Evolutionary conservation across 148 eudicot species (phyloP).

Genomic region (Diospyros kaki): DNA sequence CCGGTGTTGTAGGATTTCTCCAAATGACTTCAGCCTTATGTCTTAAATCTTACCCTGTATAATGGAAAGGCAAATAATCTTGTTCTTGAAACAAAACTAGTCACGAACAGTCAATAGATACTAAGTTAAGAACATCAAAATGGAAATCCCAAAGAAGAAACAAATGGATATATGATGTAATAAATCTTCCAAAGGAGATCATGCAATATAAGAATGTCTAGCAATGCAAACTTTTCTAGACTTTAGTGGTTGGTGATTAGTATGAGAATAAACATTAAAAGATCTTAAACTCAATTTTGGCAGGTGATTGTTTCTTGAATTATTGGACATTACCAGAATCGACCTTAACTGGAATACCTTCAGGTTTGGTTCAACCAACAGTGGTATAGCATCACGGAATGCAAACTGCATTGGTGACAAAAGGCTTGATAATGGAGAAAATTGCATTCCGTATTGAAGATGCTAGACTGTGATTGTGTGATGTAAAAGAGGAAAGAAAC

Average conservation of each 20-base stretch:
- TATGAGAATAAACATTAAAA: neutral
- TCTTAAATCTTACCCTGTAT: neutral
- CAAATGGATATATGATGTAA: neutral
- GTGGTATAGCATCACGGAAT: neutral
- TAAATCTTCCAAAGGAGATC: neutral
- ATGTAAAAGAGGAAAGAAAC: neutral
- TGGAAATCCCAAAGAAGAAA: neutral
- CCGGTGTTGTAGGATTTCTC: neutral
- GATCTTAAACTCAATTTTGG: neutral
- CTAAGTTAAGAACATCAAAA: neutral
- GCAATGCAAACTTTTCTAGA: neutral
- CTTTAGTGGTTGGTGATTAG: neutral
- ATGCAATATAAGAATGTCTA: neutral
- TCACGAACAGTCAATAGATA: neutral
- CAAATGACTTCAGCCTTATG: neutral
- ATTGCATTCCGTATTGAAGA: neutral
- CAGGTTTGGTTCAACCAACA: neutral
- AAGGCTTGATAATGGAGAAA: slow-evolving; percentile 7
- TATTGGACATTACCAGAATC: neutral
- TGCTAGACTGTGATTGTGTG: neutral
- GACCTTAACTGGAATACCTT: neutral
- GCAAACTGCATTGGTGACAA: neutral
- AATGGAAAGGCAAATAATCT: neutral
- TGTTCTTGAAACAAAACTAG: too few species aligned
- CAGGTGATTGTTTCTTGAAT: neutral